Evolutionary conservation across 2,329 filamentous ascomycete species (phyloP).

Genomic region (Colletotrichum abscissum): DNA sequence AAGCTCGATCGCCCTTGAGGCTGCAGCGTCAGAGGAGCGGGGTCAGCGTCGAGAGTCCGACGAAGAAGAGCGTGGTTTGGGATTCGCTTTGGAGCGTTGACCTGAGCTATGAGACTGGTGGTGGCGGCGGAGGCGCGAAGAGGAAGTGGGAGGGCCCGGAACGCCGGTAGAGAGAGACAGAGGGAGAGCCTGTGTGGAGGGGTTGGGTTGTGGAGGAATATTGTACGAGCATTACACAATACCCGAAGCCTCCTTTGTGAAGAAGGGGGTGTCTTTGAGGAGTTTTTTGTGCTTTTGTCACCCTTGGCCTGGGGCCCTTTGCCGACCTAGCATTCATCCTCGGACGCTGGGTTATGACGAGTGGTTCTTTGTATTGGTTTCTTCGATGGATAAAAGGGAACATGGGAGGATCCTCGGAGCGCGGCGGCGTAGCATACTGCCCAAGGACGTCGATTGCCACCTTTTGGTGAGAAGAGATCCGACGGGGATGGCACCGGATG

Average conservation of each 20-base stretch:
- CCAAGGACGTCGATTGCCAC: neutral
- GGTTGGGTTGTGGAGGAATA: neutral
- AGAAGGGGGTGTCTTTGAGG: neutral
- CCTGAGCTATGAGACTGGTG: slow-evolving; percentile 62
- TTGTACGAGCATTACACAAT: neutral
- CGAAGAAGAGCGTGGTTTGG: slow-evolving; percentile 69
- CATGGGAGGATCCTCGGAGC: no score
- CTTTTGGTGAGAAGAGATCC: neutral
- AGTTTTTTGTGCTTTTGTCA: slow-evolving; percentile 2
- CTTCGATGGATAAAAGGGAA: neutral
- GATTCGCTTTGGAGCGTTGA: slow-evolving; percentile 72
- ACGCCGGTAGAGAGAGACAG: neutral
- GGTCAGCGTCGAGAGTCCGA: slow-evolving; percentile 49
- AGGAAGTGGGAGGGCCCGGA: neutral
- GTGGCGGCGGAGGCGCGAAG: slow-evolving; percentile 18
- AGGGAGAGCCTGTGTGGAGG: neutral
- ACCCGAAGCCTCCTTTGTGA: neutral
- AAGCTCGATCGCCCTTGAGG: slow-evolving; percentile 34
- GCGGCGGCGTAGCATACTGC: neutral
- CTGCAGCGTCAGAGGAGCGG: slow-evolving; percentile 54
- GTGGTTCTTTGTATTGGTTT: neutral
- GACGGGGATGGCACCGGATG: neutral
- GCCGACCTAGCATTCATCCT: neutral
- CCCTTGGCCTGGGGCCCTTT: neutral
- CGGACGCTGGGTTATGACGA: neutral